Base-by-base conservation (phyloP, 2,329 filamentous ascomycete genomes). In the Venturia nashicola region DNA sequence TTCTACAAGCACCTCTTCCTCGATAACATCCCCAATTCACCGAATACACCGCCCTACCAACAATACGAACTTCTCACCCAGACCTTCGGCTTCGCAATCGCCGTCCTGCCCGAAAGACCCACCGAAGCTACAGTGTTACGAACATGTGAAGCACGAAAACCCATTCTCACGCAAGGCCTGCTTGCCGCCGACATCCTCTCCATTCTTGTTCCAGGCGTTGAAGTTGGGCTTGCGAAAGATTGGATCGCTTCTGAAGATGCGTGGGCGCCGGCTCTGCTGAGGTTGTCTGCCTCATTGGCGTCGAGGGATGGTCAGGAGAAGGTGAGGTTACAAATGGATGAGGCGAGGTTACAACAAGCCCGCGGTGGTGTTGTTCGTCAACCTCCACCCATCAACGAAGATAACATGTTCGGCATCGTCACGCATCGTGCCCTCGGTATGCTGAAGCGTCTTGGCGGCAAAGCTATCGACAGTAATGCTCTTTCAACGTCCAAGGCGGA, bases 81-180 rank as follows among this genome's bases (percentile, higher is more conserved):
- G 65, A 84, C 91, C 0, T 97, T 99, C 74, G 91, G 85, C 3
- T 81, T 99, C 20, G 88, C 92, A 1, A 88, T 97, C 64, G 89
- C 90, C 7, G 86, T 92, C 0, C 80, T 97, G 42, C 94, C 94
- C 0, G 83, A 2, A 82, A 83, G 65, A 73, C 87, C 44, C 4
- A 40, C 61, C 2, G 68, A 69, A 61, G 72, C 70, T 20, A 68
- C 69, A 6, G 77, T 79, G 67, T 71, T 88, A 0, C 83, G 86
- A 0, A 81, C 91, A 5, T 83, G 94, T 5, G 91, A 97, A 72
- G 85, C 84, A 4, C 86, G 94, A 64, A 96, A 96, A 74, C 88
- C 94, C 0, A 87, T 91, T 70, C 78, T 99, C 12, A 94, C 96
- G 82, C 94, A 99, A 76, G 92, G 91, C 1, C 84, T 97, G 69